Conservation (phyloP, 495 filamentous ascomycete genomes). For the Pseudevernia furfuracea region DNA sequence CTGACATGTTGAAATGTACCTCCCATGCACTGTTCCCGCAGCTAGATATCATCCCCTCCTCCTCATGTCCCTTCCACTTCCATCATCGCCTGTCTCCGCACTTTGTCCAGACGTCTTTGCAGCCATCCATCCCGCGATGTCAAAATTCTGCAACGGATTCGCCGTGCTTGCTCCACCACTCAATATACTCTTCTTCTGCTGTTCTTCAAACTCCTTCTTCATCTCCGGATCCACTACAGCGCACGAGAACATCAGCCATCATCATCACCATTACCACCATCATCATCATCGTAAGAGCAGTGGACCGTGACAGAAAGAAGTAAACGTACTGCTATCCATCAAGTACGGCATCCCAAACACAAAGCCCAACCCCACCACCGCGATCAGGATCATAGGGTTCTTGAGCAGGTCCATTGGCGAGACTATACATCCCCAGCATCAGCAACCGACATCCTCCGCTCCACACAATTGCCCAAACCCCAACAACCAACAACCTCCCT, state of each 20-base stretch:
- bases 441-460: background rate
- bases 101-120: conserved; percentile 37
- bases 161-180: conserved; percentile 28
- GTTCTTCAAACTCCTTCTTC: conserved; percentile 83
- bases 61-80: conserved; percentile 33
- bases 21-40: background rate
- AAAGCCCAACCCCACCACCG: conserved; percentile 66
- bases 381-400: conserved; percentile 92
- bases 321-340: conserved; percentile 77
- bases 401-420: conserved; percentile 66
- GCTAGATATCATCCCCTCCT: conserved; percentile 30
- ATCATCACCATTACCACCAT: background rate
- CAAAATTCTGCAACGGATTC: conserved; percentile 63
- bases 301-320: background rate
- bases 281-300: too few species aligned
- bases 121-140: conserved; percentile 80
- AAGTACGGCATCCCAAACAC: conserved; percentile 89
- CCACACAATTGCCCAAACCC: background rate
- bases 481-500: background rate
- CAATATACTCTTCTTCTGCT: conserved; percentile 68
- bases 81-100: conserved; percentile 27
- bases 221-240: conserved; percentile 86
- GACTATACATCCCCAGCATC: conserved; percentile 29
- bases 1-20: background rate
- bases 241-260: background rate